Evolutionary conservation across 192 early-diverging fungal genomes (phyloP).

Genomic region (Linnemannia exigua): DNA sequence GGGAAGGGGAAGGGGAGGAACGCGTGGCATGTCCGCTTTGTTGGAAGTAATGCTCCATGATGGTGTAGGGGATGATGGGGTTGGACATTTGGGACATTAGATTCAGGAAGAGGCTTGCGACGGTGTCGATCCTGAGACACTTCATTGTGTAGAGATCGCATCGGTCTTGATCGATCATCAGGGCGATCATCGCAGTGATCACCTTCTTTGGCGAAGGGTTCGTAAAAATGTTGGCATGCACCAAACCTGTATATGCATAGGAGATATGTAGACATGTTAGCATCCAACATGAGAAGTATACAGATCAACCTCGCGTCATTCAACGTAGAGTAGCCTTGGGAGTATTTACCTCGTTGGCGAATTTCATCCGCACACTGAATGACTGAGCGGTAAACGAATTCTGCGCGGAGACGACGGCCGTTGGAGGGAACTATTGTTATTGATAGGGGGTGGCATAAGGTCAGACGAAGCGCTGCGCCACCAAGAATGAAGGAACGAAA

Average conservation of each 20-base stretch:
- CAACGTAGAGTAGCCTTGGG: background rate
- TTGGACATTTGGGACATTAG: constrained; percentile 55
- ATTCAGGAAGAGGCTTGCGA: constrained; percentile 40
- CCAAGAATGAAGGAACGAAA: background rate
- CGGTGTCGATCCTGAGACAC: constrained; percentile 49
- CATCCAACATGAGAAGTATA: background rate
- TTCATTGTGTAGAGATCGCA: constrained; percentile 37
- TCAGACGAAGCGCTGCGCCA: background rate
- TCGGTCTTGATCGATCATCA: constrained; percentile 42
- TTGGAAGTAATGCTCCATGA: constrained; percentile 47
- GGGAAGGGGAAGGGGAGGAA: background rate
- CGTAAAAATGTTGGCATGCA: constrained; percentile 32
- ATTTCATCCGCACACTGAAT: constrained; percentile 51
- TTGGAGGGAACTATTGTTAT: constrained; percentile 28
- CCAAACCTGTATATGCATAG: constrained; percentile 6
- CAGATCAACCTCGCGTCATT: background rate
- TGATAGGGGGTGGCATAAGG: background rate
- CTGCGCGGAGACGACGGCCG: constrained; percentile 44
- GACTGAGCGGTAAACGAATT: constrained; percentile 46
- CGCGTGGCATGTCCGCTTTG: background rate
- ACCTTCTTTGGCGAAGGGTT: constrained; percentile 53
- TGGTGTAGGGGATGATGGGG: constrained; percentile 43
- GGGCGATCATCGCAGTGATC: constrained; percentile 46
- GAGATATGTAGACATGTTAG: background rate
- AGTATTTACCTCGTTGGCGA: constrained; percentile 35